A percentile compares a stretch with the other conserved stretches of the same genome.
These are phyloP conservation scores for Neurospora africana DNA, from an alignment of 495 filamentous ascomycete species.

Conservation along the genomic window DNA sequence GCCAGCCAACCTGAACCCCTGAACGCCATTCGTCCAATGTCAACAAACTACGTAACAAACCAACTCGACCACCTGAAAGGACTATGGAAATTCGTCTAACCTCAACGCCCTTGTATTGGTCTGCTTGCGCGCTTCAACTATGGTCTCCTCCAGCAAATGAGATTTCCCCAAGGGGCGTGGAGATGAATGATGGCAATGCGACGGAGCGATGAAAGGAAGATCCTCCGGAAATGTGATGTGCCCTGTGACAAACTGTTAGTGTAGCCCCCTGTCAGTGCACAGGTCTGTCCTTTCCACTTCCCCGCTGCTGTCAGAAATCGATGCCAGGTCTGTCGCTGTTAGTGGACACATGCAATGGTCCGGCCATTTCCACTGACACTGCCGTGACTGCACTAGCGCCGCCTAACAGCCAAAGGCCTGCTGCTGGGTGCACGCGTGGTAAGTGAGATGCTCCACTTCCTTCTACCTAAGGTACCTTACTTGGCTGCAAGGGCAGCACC, in stretches of 20 bases:
- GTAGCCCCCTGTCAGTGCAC: neutral
- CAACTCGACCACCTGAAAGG: neutral
- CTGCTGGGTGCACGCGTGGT: neutral
- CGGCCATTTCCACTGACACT: neutral
- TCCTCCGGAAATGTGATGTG: neutral
- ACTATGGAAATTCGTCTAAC: neutral
- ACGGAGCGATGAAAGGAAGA: neutral
- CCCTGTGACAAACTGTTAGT: neutral
- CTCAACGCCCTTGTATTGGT: neutral
- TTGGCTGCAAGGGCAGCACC: neutral
- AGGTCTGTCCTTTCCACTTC: neutral
- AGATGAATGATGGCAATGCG: neutral
- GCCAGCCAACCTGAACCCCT: neutral
- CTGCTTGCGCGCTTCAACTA: neutral
- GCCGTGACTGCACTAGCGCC: neutral
- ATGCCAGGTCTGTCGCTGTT: neutral
- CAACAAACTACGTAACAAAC: neutral
- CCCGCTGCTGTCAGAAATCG: neutral
- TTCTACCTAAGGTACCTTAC: too few relatives aligned
- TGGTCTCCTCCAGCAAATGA: neutral
- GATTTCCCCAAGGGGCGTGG: neutral
- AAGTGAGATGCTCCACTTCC: neutral
- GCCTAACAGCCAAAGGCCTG: neutral
- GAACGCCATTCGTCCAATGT: neutral
- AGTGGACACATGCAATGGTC: neutral